Conservation (phyloP, 2,329 filamentous ascomycete genomes). For the Diaporthe sp. region DNA sequence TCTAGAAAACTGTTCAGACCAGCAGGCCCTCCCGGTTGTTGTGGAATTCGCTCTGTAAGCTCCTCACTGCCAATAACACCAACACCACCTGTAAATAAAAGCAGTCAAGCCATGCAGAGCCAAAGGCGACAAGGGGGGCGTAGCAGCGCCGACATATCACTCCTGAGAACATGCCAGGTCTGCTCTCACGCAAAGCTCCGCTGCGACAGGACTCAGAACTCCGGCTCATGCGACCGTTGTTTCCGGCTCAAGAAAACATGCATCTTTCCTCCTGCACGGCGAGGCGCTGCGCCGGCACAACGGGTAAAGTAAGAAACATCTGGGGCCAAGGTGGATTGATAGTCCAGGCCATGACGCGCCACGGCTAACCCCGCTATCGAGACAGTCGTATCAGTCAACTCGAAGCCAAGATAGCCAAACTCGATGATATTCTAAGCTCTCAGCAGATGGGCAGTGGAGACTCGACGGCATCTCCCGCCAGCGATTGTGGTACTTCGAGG, state of each 20-base stretch:
- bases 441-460: background rate
- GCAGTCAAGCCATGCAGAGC: background rate
- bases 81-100: background rate
- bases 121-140: background rate
- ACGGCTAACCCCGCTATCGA: background rate
- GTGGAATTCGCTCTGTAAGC: too few relatives aligned
- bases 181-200: constrained; percentile 55
- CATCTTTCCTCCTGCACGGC: constrained; percentile 50
- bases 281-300: background rate
- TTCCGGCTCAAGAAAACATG: constrained; percentile 51
- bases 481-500: background rate
- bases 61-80: background rate
- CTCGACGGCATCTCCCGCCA: background rate
- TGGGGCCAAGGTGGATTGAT: too few relatives aligned
- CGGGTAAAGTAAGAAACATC: background rate
- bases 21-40: rapidly evolving
- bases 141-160: background rate
- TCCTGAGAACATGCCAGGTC: constrained; percentile 52
- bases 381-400: constrained; percentile 14
- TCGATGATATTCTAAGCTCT: background rate
- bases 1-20: background rate
- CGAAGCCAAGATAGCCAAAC: constrained; percentile 15
- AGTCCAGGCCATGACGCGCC: too few relatives aligned
- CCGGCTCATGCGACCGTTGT: constrained; percentile 51
- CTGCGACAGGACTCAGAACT: constrained; percentile 52